Base-by-base conservation (phyloP, 306 rosid genomes). In the Cicer cuneatum region DNA sequence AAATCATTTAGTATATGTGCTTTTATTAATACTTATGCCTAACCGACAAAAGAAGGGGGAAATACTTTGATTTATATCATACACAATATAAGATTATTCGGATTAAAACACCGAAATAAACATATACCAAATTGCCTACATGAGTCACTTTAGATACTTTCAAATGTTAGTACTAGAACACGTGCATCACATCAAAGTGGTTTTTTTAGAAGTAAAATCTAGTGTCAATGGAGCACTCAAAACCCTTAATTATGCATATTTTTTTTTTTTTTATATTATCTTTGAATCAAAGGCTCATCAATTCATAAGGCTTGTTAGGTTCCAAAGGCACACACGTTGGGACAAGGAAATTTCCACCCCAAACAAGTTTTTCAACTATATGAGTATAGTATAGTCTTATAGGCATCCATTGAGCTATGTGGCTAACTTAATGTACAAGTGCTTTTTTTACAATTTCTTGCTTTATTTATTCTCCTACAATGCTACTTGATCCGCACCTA, bases 401-500 rank as follows among this genome's bases (percentile, higher is more conserved):
- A 73, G 78, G 79, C 61, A 64, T 57, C 75, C 83, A 77, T 77
- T 39, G 71, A 71, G 56, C 51, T 83, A 81, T 77, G 80, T 83
- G 77, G 79, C 83, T 86, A 81, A 82, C 83, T 83, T 70, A 82
- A 80, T 76, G 82, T 81, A 45, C 41, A 78, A 77, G 85, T 86
- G 84, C 81, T 68, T 80, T 54, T 54, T 63, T 64, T 74, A 24
- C 45, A 59, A 73, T 79, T 78, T 66, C 74, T 78, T 81, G 85
- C 95, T 91, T 89, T 89, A 85, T 89, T 87, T 89, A 84, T 85
- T 89, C 92, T 83, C 71, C 37, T 73, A 69, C 77, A 75, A 71
- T 70, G 56, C 72, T 85, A 81, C 82, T 59, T 24, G 57, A 71
- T 65, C 86, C 85, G 72, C 89, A 80, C 82, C 90, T 73, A 82